Evolutionary conservation across 306 rosid species (phyloP).

Genomic region (Abrus pulchellus): DNA sequence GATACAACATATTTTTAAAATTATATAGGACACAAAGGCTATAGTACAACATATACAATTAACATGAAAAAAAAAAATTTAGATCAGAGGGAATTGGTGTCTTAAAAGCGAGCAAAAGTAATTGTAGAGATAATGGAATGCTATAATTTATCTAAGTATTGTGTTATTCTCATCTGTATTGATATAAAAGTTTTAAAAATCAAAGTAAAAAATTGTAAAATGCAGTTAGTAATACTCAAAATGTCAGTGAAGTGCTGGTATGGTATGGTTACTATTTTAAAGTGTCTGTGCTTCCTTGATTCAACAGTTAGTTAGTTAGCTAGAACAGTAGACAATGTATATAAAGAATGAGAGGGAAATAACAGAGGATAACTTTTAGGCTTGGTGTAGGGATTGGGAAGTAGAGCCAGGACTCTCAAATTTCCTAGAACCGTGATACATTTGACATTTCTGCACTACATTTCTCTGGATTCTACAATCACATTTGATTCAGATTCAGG

Average conservation of each 20-base stretch:
- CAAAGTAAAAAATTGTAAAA: no score
- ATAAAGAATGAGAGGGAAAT: background rate
- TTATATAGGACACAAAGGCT: no score
- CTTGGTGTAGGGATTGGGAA: background rate
- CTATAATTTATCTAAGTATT: no score
- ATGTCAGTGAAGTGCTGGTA: background rate
- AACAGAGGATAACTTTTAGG: background rate
- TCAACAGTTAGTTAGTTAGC: background rate
- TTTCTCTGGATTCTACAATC: background rate
- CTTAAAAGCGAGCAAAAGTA: no score
- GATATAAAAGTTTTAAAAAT: no score
- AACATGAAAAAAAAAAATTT: background rate
- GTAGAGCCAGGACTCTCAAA: background rate
- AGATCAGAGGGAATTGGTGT: background rate
- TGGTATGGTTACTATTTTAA: conserved; percentile 1
- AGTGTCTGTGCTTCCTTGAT: background rate
- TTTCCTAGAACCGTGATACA: background rate
- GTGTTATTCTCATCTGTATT: no score
- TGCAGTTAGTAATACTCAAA: background rate
- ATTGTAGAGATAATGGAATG: no score
- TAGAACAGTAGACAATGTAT: background rate
- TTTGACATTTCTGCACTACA: background rate
- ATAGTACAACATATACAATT: no score
- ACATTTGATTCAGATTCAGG: conserved; percentile 8
- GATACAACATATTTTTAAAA: no score